Evolutionary conservation across 23 red algal genomes (phyloP).

Genomic region (Cyanidiococcus yangmingshanensis): DNA sequence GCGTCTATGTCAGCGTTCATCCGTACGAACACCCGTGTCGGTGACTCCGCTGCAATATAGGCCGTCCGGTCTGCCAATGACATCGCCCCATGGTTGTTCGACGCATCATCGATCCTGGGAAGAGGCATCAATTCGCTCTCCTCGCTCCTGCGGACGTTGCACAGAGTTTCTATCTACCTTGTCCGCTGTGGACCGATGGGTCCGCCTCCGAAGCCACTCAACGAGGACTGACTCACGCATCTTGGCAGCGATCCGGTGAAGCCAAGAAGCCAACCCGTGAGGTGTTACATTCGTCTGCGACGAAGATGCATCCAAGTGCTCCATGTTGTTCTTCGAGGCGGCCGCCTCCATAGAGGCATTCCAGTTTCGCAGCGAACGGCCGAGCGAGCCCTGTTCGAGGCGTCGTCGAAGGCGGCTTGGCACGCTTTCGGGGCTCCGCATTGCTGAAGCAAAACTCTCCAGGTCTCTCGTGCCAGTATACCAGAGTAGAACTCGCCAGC

Average conservation of each 20-base stretch:
- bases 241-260: not conserved
- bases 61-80: no score
- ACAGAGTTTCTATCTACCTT: no score
- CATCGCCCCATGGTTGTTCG: no score
- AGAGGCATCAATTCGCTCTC: no score
- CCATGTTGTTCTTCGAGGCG: not conserved
- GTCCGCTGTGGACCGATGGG: no score
- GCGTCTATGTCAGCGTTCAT: no score
- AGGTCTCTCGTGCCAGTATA: not conserved
- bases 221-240: not conserved
- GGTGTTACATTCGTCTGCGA: no score
- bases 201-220: not conserved
- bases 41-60: no score
- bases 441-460: not conserved
- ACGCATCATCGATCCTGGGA: no score
- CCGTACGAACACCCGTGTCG: no score
- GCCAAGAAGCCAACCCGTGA: not conserved
- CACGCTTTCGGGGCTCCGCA: not conserved
- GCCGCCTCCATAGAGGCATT: not conserved
- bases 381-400: not conserved
- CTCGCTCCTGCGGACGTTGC: no score
- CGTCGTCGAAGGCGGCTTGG: not conserved
- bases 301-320: no score
- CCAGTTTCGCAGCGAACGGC: constrained; percentile 11
- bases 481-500: not conserved